Percentiles rank a stretch among this genome's conserved stretches.
These are phyloP conservation scores for Larix sibirica DNA, from an alignment of 83 land plant species.

Conservation along the genomic window DNA sequence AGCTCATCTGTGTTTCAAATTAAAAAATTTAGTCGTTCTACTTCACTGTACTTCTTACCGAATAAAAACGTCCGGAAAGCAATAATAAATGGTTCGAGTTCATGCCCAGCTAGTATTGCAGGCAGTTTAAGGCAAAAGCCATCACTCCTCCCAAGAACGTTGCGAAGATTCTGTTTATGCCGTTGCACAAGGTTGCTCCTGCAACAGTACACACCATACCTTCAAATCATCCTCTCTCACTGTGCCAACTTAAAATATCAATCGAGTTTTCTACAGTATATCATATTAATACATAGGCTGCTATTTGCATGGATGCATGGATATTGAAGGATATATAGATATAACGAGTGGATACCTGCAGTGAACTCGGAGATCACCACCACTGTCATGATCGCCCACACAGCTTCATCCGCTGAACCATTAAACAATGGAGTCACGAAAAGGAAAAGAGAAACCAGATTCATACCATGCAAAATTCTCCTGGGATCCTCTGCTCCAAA, in stretches of 20 bases:
- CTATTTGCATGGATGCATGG: not conserved
- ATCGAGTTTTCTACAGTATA: not conserved
- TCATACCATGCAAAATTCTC: slow-evolving; percentile 16
- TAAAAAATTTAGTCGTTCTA: no score
- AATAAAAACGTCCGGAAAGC: slow-evolving; percentile 31
- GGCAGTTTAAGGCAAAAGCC: slow-evolving; percentile 42
- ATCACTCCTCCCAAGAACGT: slow-evolving; percentile 49
- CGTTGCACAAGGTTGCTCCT: slow-evolving; percentile 57
- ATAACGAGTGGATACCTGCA: slow-evolving; percentile 5
- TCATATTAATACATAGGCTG: not conserved
- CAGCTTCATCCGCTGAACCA: not conserved
- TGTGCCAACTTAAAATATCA: not conserved
- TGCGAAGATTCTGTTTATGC: slow-evolving; percentile 47
- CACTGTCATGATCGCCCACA: slow-evolving; percentile 30
- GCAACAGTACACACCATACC: not conserved
- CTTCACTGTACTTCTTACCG: not conserved
- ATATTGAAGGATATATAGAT: no score
- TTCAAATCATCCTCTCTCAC: not conserved
- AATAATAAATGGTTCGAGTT: slow-evolving; percentile 36
- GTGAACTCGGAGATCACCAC: slow-evolving; percentile 26
- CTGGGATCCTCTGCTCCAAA: slow-evolving; percentile 13
- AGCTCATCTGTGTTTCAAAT: no score
- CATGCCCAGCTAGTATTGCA: slow-evolving; percentile 38
- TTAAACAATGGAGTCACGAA: not conserved
- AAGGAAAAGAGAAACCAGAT: slow-evolving; percentile 2